Percentiles rank a stretch among this genome's conserved stretches.
These are phyloP conservation scores for Arthrobotrys megalospora DNA, from an alignment of 2,329 filamentous ascomycete genomes.

Conservation along the genomic window DNA sequence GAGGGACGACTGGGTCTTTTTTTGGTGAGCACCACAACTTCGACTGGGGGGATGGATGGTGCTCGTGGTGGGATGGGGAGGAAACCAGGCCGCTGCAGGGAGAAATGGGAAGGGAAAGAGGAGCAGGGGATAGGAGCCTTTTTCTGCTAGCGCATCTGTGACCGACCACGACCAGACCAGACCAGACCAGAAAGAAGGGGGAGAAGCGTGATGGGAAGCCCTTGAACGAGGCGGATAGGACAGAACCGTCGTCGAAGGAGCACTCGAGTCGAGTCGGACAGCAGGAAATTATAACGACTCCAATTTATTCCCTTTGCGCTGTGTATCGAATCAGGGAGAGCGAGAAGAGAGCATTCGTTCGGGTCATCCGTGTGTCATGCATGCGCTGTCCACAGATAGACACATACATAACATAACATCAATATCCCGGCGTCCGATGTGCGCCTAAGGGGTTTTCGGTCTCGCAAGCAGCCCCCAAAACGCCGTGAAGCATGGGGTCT, in stretches of 20 bases:
- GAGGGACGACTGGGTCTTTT: constrained; percentile 59
- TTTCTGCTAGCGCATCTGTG: constrained; percentile 53
- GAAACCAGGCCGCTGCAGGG: constrained; percentile 55
- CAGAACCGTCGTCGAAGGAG: constrained; percentile 12
- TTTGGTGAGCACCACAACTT: constrained; percentile 57
- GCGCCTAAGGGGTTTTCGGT: constrained; percentile 47
- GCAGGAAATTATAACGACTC: constrained; percentile 46
- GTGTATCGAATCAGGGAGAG: constrained; percentile 53
- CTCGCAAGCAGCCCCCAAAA: constrained; percentile 49
- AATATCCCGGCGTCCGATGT: constrained; percentile 57
- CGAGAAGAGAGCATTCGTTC: constrained; percentile 36
- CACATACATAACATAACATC: constrained; percentile 35
- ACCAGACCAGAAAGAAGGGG: constrained; percentile 29
- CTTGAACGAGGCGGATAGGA: constrained; percentile 11
- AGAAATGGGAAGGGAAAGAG: constrained; percentile 43
- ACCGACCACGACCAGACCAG: constrained; percentile 45
- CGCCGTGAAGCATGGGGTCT: constrained; percentile 54
- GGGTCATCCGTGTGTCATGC: constrained; percentile 48
- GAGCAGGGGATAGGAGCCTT: constrained; percentile 42
- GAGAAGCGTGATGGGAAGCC: constrained; percentile 45
- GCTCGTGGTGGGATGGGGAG: constrained; percentile 58
- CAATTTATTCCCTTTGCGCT: constrained; percentile 29
- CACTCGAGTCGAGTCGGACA: constrained; percentile 15
- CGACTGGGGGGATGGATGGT: constrained; percentile 45
- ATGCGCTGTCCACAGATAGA: constrained; percentile 56